phyloP scores from a whole-genome alignment of 2,329 filamentous ascomycete species.

The Alternaria triticina region DNA sequence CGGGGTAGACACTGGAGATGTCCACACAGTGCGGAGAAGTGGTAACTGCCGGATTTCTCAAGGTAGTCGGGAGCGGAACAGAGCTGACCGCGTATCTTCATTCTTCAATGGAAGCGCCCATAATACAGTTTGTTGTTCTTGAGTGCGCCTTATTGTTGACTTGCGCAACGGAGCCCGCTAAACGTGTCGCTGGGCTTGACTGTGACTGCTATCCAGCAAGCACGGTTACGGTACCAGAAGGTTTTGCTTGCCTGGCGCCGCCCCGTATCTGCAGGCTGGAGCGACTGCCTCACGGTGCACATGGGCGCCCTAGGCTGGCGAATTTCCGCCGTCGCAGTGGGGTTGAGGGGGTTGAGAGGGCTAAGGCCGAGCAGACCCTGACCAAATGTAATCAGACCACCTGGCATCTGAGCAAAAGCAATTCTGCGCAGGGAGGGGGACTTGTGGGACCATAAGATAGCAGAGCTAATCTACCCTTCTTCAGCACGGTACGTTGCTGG shows the following conservation, averaged over 20 bases:
- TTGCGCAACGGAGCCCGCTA: constrained; percentile 1
- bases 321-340: not conserved
- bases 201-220: not conserved
- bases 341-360: not conserved
- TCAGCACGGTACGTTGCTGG: not conserved
- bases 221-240: constrained; percentile 2
- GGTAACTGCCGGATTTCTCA: not conserved
- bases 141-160: constrained; percentile 8
- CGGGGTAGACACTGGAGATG: not conserved
- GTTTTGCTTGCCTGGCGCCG: constrained; percentile 1
- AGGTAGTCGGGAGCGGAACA: not conserved
- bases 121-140: not conserved
- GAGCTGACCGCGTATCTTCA: not conserved
- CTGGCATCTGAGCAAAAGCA: constrained; percentile 10
- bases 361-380: not conserved
- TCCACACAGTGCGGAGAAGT: not conserved
- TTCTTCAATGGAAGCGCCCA: not conserved
- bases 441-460: constrained; percentile 1
- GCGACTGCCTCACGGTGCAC: constrained; percentile 4
- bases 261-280: not conserved
- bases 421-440: constrained; percentile 1
- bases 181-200: constrained; percentile 16
- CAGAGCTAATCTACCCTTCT: not conserved
- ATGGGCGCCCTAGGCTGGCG: not conserved
- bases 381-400: not conserved